Evolutionary conservation across 2,329 filamentous ascomycete species (phyloP).

Genomic region (Botrytis porri): DNA sequence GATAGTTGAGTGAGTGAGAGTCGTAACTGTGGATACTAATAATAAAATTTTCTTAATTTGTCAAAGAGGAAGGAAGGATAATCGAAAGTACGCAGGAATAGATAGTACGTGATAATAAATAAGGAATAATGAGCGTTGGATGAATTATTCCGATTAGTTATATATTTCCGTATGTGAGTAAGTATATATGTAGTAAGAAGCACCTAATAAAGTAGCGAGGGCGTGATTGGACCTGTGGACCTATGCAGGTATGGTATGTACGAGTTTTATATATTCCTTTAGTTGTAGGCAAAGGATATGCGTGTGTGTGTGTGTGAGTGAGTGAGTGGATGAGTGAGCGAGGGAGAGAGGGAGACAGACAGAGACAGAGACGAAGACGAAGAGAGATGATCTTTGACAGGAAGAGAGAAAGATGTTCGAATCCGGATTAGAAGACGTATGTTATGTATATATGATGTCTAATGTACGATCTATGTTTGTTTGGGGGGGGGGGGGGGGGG

Average conservation of each 20-base stretch:
- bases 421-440: not conserved
- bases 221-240: not conserved
- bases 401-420: not conserved
- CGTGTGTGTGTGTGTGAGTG: not conserved
- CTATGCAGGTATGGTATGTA: not conserved
- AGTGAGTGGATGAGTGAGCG: no score
- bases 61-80: not conserved
- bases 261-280: not conserved
- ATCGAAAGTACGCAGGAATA: not conserved
- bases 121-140: not conserved
- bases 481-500: no score
- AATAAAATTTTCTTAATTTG: not conserved
- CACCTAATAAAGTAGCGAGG: not conserved
- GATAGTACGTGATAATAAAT: not conserved
- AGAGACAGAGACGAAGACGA: not conserved
- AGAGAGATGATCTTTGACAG: not conserved
- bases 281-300: not conserved
- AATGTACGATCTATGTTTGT: not conserved
- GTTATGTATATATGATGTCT: not conserved
- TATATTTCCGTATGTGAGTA: not conserved
- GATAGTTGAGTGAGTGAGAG: not conserved
- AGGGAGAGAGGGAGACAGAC: not conserved
- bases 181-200: not conserved
- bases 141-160: not conserved
- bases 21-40: constrained; percentile 8